Conservation (phyloP, 805 yeast genomes). For the Candida suzukii region DNA sequence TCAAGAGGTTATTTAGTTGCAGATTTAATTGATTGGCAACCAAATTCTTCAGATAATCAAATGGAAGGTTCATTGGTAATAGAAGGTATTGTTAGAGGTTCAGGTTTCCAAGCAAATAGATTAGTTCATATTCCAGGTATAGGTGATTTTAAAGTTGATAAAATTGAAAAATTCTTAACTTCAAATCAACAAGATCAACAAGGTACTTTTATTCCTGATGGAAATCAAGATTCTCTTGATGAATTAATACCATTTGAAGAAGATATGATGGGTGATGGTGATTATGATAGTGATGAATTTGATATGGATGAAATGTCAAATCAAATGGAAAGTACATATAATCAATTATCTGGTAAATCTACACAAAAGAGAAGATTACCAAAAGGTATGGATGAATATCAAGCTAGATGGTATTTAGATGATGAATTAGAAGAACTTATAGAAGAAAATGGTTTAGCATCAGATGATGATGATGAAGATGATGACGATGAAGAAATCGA, state of each 20-base stretch:
- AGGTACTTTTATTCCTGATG: conserved; percentile 25
- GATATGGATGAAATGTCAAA: conserved; percentile 23
- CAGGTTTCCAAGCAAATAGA: conserved; percentile 71
- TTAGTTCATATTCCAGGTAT: conserved; percentile 80
- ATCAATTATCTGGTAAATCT: conserved; percentile 11
- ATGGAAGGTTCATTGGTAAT: conserved; percentile 42
- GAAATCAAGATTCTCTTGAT: conserved; percentile 50
- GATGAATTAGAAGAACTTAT: conserved; percentile 40
- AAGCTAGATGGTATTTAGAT: conserved; percentile 67
- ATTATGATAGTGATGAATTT: conserved; percentile 28
- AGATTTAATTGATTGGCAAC: conserved; percentile 45
- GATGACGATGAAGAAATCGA: conserved; percentile 18
- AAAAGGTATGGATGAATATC: conserved; percentile 70
- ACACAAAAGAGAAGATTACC: conserved; percentile 40
- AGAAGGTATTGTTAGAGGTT: conserved; percentile 83
- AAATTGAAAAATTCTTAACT: conserved; percentile 45
- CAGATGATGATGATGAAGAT: conserved; percentile 26
- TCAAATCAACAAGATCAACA: conserved; percentile 5
- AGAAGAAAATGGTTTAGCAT: conserved; percentile 34
- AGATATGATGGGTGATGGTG: conserved; percentile 28
- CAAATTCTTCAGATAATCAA: conserved; percentile 23
- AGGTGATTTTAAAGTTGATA: conserved; percentile 80
- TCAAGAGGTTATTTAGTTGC: conserved; percentile 83
- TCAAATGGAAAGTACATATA: conserved; percentile 2
- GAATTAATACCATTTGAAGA: conserved; percentile 56